Conservation (phyloP, 1,284 basidiomycete genomes). For the Ganoderma sp. region DNA sequence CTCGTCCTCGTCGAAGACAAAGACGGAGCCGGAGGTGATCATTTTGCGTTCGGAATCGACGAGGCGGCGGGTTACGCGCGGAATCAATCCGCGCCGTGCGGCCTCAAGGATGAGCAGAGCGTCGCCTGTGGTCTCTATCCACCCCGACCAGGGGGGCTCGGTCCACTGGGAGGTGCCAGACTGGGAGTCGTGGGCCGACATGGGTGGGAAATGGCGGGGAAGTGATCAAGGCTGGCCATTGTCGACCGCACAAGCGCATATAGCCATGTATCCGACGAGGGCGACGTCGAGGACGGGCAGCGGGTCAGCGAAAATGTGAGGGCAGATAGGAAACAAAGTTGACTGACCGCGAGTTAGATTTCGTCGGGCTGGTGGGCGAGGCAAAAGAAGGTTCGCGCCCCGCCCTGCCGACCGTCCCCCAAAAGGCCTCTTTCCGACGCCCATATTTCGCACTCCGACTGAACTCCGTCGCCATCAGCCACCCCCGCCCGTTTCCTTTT, state of each 20-base stretch:
- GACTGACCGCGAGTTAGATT: constrained; percentile 41
- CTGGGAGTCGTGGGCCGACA: constrained; percentile 42
- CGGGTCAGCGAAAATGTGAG: constrained; percentile 36
- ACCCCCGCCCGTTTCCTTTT: constrained; percentile 11
- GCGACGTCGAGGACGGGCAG: constrained; percentile 26
- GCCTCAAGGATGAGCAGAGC: constrained; percentile 96
- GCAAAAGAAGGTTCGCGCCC: constrained; percentile 41
- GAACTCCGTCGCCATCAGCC: constrained; percentile 25
- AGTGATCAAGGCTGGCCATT: constrained; percentile 29
- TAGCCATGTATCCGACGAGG: constrained; percentile 21
- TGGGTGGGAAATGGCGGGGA: constrained; percentile 30
- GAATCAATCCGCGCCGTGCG: constrained; percentile 87
- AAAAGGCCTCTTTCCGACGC: constrained; percentile 29
- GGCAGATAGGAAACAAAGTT: constrained; percentile 41
- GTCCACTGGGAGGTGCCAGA: constrained; percentile 59
- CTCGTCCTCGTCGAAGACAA: constrained; percentile 97
- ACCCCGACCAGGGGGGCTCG: constrained; percentile 88
- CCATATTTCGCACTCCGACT: constrained; percentile 26
- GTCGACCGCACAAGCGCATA: constrained; percentile 19
- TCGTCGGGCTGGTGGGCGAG: constrained; percentile 37
- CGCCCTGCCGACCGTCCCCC: constrained; percentile 38
- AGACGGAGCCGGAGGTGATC: constrained; percentile 94
- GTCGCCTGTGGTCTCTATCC: constrained; percentile 95
- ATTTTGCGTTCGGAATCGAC: constrained; percentile 92
- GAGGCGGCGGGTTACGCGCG: constrained; percentile 91